phyloP scores from a whole-genome alignment of 345 rosid species.

The Triadica sebifera region DNA sequence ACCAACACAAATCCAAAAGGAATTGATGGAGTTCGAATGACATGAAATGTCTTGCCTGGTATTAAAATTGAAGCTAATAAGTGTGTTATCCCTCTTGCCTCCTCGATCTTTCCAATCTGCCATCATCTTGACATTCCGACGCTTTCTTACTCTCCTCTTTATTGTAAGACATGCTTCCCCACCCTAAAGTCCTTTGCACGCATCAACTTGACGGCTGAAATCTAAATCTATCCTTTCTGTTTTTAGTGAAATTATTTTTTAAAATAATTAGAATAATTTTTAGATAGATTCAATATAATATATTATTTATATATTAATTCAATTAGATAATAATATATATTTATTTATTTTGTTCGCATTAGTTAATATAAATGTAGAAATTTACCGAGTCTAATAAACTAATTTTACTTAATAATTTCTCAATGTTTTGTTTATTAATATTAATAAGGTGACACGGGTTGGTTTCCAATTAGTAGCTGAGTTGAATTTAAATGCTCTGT shows the following conservation, averaged over 20 bases:
- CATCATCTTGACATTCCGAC: slow-evolving; percentile 67
- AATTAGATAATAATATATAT: too few species aligned
- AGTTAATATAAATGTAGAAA: too few species aligned
- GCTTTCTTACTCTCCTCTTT: slow-evolving; percentile 82
- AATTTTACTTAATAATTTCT: too few species aligned
- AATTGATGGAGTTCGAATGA: slow-evolving; percentile 90
- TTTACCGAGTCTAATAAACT: too few species aligned
- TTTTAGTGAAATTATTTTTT: slow-evolving; percentile 70
- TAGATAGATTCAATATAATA: too few species aligned
- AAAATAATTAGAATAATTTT: too few species aligned
- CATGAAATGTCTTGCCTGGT: slow-evolving; percentile 98
- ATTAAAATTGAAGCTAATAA: slow-evolving; percentile 95
- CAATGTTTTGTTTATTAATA: too few species aligned
- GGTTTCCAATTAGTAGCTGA: too few species aligned
- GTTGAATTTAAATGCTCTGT: too few species aligned
- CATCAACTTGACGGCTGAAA: slow-evolving; percentile 81
- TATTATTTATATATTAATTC: too few species aligned
- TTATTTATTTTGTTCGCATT: too few species aligned
- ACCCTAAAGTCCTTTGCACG: slow-evolving; percentile 65
- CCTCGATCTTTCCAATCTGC: slow-evolving; percentile 83
- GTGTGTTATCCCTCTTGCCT: slow-evolving; percentile 97
- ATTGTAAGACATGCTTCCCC: slow-evolving; percentile 71
- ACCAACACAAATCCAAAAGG: slow-evolving; percentile 83
- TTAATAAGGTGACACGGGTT: too few species aligned
- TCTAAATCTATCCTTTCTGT: slow-evolving; percentile 98